A percentile compares a stretch with the other conserved stretches of the same genome.
These are phyloP conservation scores for Kodamaea restingae DNA, from an alignment of 805 yeast genomes.

Conservation along the genomic window DNA sequence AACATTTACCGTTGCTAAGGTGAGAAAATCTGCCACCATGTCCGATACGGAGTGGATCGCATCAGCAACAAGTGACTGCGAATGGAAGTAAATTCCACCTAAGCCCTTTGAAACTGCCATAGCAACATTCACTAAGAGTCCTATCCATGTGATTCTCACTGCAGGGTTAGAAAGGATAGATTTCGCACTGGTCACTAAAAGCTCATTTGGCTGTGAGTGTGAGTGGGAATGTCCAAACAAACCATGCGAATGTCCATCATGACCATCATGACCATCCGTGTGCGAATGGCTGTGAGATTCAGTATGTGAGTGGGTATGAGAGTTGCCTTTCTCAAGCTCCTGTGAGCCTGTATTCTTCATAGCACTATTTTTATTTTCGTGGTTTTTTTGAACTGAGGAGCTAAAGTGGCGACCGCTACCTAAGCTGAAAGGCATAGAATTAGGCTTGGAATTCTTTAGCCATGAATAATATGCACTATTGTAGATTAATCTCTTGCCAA, in stretches of 20 bases:
- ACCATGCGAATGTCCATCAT: conserved; percentile 15
- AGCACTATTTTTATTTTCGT: conserved; percentile 1
- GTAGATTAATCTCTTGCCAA: background rate
- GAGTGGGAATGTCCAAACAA: conserved; percentile 37
- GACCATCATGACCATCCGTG: conserved; percentile 7
- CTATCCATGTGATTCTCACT: conserved; percentile 89
- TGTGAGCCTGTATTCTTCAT: background rate
- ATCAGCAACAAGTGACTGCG: conserved; percentile 92
- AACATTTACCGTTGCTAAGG: conserved; percentile 82
- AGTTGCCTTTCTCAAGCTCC: background rate
- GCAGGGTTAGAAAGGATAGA: conserved; percentile 62
- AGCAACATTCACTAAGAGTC: conserved; percentile 74
- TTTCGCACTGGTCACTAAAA: conserved; percentile 24
- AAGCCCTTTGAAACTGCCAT: conserved; percentile 83
- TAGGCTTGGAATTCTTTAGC: background rate
- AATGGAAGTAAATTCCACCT: conserved; percentile 91
- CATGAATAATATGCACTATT: background rate
- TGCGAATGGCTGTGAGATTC: conserved; percentile 3
- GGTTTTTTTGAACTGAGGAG: conserved; percentile 1
- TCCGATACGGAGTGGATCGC: conserved; percentile 92
- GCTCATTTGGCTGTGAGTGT: conserved; percentile 43
- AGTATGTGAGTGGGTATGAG: conserved; percentile 1
- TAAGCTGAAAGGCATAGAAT: background rate
- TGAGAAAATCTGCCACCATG: conserved; percentile 81
- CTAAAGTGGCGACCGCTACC: background rate